Conservation (phyloP, 176 grass and related monocot species). For the Saccharum spontaneum region DNA sequence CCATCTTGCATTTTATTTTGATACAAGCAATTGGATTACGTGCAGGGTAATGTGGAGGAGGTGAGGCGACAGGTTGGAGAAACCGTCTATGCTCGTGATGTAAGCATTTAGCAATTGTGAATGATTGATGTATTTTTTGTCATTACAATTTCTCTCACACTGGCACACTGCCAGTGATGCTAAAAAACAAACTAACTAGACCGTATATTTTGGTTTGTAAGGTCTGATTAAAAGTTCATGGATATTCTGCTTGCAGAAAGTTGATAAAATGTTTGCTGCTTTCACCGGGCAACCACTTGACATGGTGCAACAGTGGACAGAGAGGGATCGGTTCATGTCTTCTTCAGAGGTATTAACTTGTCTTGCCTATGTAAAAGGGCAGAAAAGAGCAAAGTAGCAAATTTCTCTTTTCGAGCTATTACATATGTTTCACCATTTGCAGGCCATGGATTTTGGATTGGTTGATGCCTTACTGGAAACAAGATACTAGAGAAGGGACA, state of each 20-base stretch:
- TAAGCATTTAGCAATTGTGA: conserved; percentile 28
- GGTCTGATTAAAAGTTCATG: conserved; percentile 22
- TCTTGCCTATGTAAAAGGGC: background rate
- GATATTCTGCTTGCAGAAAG: conserved; percentile 66
- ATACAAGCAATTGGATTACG: conserved; percentile 13
- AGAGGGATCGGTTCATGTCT: conserved; percentile 92
- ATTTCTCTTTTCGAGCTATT: conserved; percentile 4
- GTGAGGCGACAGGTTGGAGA: conserved; percentile 73
- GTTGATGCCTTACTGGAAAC: conserved; percentile 82
- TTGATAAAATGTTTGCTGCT: conserved; percentile 93
- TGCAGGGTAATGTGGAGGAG: conserved; percentile 74
- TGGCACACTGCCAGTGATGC: background rate
- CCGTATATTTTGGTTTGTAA: conserved; percentile 28
- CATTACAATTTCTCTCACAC: conserved; percentile 14
- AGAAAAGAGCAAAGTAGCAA: conserved; percentile 8
- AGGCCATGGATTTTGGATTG: conserved; percentile 98
- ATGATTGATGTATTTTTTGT: conserved; percentile 1
- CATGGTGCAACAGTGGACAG: conserved; percentile 80
- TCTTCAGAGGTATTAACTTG: conserved; percentile 64
- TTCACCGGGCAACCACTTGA: conserved; percentile 91
- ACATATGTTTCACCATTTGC: background rate
- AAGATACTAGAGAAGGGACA: conserved; percentile 47
- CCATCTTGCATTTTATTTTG: conserved; percentile 21
- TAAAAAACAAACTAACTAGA: background rate
- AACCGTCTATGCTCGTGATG: conserved; percentile 76